Base-by-base conservation (phyloP, 169 alveolate species). In the Eimeria maxima region DNA sequence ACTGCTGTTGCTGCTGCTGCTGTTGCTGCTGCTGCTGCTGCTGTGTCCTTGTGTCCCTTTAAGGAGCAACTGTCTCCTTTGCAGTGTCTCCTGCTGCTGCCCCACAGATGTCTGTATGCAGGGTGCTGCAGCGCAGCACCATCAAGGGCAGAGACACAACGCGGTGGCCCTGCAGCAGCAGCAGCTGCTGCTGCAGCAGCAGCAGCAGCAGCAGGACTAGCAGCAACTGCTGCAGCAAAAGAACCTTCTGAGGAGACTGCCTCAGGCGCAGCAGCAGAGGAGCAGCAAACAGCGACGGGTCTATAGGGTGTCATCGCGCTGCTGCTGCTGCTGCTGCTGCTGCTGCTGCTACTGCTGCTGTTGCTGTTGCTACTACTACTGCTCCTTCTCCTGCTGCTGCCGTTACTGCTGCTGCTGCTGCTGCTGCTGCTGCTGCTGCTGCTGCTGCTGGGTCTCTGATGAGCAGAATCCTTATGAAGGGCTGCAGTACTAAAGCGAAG, bases 381-480 rank as follows among this genome's bases (percentile, higher is more conserved):
- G 86, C 86, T 33, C 53, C 86, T 33, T 63, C 69, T 80, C 33
- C 90, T 45, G 27, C 65, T 80, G 83, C 29, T n/a, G n/a, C n/a
- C n/a, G n/a, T n/a, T n/a, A n/a, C n/a, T n/a, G n/a, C n/a, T n/a
- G n/a, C n/a, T n/a, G n/a, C n/a, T n/a, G n/a, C n/a, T n/a, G n/a
- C n/a, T n/a, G n/a, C n/a, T 44, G 86, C 86, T 74, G 86, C 45
- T 33, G 86, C 86, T 74, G 55, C 42, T 74, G 86, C 86, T 74
- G 86, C 45, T 50, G 47, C 57, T 50, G 57, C 57, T 50, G 57
- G 57, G 57, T 11, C 57, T 50, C 57, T 50, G 57, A 11, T 50
- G 57, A 7, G 57, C 86, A 8, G 86, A 27, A 50, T 27, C 11
- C 50, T 44, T 44, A 50, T 74, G 86, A 24, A 74, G 47, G 45